These are phyloP conservation scores for Talaromyces trachyspermus DNA, from an alignment of 495 filamentous ascomycete genomes.

Conservation along the genomic window DNA sequence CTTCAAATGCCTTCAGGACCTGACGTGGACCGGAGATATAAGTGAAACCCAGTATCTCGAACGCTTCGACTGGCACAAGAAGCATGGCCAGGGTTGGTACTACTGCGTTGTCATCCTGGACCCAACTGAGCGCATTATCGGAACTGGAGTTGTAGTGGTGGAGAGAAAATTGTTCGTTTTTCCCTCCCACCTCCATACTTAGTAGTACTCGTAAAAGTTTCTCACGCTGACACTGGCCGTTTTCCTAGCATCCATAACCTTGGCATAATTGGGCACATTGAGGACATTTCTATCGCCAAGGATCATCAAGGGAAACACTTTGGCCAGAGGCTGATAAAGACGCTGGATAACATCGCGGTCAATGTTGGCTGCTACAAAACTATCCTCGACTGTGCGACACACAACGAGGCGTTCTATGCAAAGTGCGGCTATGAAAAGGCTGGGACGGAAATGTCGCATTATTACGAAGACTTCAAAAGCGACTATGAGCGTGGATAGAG, in stretches of 20 bases:
- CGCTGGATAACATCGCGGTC: not conserved
- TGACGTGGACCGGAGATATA: conserved; percentile 4
- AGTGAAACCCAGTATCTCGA: not conserved
- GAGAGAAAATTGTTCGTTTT: conserved; percentile 7
- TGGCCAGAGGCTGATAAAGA: conserved; percentile 5
- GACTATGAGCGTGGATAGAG: not conserved
- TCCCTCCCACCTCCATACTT: not conserved
- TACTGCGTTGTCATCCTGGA: conserved; percentile 8
- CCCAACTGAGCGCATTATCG: conserved; percentile 2
- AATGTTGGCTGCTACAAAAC: conserved; percentile 2
- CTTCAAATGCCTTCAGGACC: conserved; percentile 3
- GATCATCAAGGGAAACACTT: conserved; percentile 9
- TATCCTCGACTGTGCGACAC: not conserved
- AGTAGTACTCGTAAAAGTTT: not conserved
- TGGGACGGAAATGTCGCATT: conserved; percentile 4
- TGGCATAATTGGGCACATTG: conserved; percentile 9
- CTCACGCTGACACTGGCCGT: too few relatives aligned
- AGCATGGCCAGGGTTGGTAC: conserved; percentile 5
- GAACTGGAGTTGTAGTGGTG: conserved; percentile 1
- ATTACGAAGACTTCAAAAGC: conserved; percentile 3
- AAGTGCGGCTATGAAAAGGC: conserved; percentile 7
- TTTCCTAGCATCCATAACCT: conserved; percentile 22
- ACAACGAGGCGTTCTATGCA: conserved; percentile 4
- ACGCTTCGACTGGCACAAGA: conserved; percentile 8
- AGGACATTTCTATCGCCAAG: conserved; percentile 5